Evolutionary conservation across 768 basidiomycete species (phyloP), one percentile per base, ranked within the genome.

Genomic region (Collybiopsis luxurians): DNA sequence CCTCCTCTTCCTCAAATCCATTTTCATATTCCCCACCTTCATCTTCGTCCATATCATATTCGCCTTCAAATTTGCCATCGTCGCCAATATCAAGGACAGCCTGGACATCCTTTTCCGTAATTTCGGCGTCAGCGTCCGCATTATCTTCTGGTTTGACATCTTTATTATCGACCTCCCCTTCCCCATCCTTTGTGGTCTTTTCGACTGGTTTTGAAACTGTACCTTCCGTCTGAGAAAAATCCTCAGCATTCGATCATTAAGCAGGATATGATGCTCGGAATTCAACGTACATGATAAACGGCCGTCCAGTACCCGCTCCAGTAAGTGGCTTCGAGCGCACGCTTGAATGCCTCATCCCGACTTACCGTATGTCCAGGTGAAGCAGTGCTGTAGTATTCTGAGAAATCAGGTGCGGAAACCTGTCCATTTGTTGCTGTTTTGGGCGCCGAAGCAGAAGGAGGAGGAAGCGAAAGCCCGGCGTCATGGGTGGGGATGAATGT

Each of bases 261-360:
- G 34, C 28, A 36, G 13, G 2, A 34, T 15, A 24, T 38, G 15
- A 42, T 42, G n/a, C n/a, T n/a, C n/a, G n/a, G n/a, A n/a, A n/a
- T n/a, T n/a, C 6, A 19, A 75, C 83, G 48, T 63, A 89, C 90
- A 67, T 92, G 86, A 65, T 92, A 92, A 46, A 91, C 79, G 1
- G 90, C 90, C 2, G 89, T 90, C 90, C 90, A 93, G 67, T 92
- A 93, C 19, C 90, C 91, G 23, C 79, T 77, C 90, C 91, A 92
- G 67, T 92, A 93, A 84, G 88, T 91, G 17, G 91, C 89, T 28
- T 78, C 80, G 64, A 91, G 61, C 4, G 90, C 91, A 47, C 84
- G 83, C 24, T 78, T 75, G 69, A 92, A 92, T 1, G 89, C 89
- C 63, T 92, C 88, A 59, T 92, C 89, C 61, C 80, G 83, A 60